Evolutionary conservation across 2,329 filamentous ascomycete genomes (phyloP).

Genomic region (Aspergillus intermedius): DNA sequence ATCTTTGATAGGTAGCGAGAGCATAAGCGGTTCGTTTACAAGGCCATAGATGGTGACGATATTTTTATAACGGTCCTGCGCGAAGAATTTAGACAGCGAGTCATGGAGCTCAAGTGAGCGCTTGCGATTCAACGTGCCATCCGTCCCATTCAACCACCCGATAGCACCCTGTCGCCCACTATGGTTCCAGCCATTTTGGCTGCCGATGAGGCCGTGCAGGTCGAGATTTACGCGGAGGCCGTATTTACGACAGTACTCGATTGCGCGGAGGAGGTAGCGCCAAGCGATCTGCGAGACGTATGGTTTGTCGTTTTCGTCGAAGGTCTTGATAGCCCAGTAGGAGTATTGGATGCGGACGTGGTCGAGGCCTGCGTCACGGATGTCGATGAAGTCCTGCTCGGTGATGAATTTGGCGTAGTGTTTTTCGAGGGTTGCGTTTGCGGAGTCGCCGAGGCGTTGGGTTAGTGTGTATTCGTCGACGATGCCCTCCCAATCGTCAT

Average conservation of each 20-base stretch:
- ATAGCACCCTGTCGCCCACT: conserved; percentile 76
- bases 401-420: conserved; percentile 89
- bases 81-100: conserved; percentile 82
- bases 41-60: conserved; percentile 89
- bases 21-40: conserved; percentile 90
- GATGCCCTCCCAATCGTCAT: conserved; percentile 55
- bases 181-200: conserved; percentile 97
- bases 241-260: conserved; percentile 90
- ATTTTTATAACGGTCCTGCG: conserved; percentile 86
- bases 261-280: conserved; percentile 85
- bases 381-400: conserved; percentile 75
- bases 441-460: conserved; percentile 59
- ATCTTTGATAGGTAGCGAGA: conserved; percentile 54
- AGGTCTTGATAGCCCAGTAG: conserved; percentile 88
- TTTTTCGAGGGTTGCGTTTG: conserved; percentile 67
- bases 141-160: conserved; percentile 83
- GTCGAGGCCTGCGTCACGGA: conserved; percentile 80
- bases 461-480: conserved; percentile 85
- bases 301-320: conserved; percentile 63
- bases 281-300: conserved; percentile 83
- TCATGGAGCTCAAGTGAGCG: conserved; percentile 83
- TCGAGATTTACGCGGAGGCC: conserved; percentile 90
- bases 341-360: conserved; percentile 94
- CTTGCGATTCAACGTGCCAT: conserved; percentile 70
- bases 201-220: conserved; percentile 82